A percentile compares a stretch with the other conserved stretches of the same genome.
Evolutionary conservation across 2,329 filamentous ascomycete genomes (phyloP).

Genomic region (Fusarium sp.): DNA sequence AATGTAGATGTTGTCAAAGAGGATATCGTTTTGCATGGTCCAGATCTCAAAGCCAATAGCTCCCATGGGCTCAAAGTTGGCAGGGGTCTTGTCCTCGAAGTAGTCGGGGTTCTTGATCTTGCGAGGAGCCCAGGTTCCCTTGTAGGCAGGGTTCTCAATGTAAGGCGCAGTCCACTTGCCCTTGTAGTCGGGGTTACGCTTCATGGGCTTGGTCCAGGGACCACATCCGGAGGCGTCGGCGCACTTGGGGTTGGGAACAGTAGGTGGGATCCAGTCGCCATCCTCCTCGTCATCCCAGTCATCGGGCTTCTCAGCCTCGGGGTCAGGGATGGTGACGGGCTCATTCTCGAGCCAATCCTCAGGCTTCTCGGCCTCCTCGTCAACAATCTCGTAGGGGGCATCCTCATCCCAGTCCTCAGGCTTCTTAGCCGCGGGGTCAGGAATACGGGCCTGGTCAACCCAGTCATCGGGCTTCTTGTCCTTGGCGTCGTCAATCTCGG

Average conservation of each 20-base stretch:
- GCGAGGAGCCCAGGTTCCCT: conserved; percentile 91
- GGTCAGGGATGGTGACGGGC: conserved; percentile 83
- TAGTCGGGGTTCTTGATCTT: conserved; percentile 98
- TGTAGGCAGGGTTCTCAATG: conserved; percentile 98
- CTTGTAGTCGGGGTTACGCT: conserved; percentile 96
- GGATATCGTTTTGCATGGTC: conserved; percentile 99
- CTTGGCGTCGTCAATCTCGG: conserved; percentile 94
- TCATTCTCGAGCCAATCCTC: conserved; percentile 97
- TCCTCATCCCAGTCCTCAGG: conserved; percentile 99
- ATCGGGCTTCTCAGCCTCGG: conserved; percentile 95
- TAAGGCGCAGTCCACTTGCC: conserved; percentile 95
- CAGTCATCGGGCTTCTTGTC: conserved; percentile 95
- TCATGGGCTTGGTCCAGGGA: conserved; percentile 89
- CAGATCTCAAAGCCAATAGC: conserved; percentile 99
- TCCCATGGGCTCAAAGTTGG: conserved; percentile 98
- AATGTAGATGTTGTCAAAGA: conserved; percentile 99
- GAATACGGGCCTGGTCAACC: conserved; percentile 92
- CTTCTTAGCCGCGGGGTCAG: conserved; percentile 93
- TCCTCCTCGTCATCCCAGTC: conserved; percentile 99
- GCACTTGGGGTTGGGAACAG: conserved; percentile 95
- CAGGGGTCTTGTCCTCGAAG: conserved; percentile 95
- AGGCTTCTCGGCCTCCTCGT: conserved; percentile 89
- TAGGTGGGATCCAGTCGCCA: conserved; percentile 93
- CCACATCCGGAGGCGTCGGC: conserved; percentile 92
- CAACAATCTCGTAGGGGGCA: conserved; percentile 93